Evolutionary conservation across 2,329 filamentous ascomycete genomes (phyloP).

Genomic region (Atkinsonella texensis): DNA sequence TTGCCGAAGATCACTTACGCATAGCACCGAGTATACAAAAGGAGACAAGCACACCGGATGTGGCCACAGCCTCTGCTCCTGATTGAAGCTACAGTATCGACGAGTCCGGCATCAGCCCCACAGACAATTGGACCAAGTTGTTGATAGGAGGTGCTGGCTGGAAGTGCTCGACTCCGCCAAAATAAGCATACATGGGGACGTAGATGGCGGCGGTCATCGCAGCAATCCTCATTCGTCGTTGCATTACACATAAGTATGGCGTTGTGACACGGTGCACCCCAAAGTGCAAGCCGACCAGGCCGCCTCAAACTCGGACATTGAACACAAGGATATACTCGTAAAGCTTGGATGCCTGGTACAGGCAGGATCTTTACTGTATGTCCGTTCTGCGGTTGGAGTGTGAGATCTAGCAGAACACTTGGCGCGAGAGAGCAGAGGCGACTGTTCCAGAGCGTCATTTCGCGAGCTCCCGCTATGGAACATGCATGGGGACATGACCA

Average conservation of each 20-base stretch:
- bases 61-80: neutral
- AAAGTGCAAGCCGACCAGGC: conserved; percentile 11
- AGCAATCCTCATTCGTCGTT: conserved; percentile 16
- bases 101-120: conserved; percentile 6
- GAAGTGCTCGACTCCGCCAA: conserved; percentile 12
- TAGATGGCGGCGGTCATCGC: conserved; percentile 17
- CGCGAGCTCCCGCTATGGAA: conserved; percentile 1
- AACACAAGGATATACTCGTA: conserved; percentile 21
- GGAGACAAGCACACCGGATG: neutral
- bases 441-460: conserved; percentile 4
- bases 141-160: conserved; percentile 6
- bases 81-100: conserved; percentile 1
- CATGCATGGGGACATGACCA: conserved; percentile 3
- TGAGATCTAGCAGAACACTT: conserved; percentile 2
- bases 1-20: neutral
- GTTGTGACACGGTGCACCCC: conserved; percentile 18
- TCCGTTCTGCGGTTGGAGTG: conserved; percentile 4
- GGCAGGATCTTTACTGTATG: conserved; percentile 3
- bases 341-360: conserved; percentile 19
- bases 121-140: conserved; percentile 6
- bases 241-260: conserved; percentile 14
- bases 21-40: neutral
- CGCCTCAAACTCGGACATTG: conserved; percentile 16
- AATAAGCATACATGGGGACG: conserved; percentile 16
- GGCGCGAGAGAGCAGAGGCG: conserved; percentile 4